These are phyloP conservation scores for Penicillium sp. DNA, from an alignment of 2,329 filamentous ascomycete genomes.

Conservation along the genomic window DNA sequence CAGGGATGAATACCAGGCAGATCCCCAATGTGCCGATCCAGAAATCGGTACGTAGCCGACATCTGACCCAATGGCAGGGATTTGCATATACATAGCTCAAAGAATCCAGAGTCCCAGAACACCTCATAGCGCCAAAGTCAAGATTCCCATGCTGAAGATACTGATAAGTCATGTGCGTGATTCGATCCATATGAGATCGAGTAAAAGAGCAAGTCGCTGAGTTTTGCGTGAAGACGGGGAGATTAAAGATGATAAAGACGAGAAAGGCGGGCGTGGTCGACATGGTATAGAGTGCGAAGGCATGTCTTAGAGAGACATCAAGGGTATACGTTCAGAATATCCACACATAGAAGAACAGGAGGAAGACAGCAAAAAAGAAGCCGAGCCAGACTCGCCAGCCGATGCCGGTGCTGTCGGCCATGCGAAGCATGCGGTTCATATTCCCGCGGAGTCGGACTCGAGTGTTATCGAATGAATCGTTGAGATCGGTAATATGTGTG, in stretches of 20 bases:
- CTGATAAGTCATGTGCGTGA: background rate
- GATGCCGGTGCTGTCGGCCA: slow-evolving; percentile 92
- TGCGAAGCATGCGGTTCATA: slow-evolving; percentile 94
- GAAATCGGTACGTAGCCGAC: background rate
- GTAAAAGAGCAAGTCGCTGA: background rate
- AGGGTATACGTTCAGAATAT: slow-evolving; percentile 58
- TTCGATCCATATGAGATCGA: background rate
- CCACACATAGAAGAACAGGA: slow-evolving; percentile 93
- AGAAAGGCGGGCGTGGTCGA: background rate
- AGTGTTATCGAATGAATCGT: slow-evolving; percentile 86
- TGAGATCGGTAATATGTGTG: slow-evolving; percentile 87
- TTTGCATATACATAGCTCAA: slow-evolving; percentile 1
- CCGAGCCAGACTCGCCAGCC: slow-evolving; percentile 91
- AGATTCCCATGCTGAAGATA: slow-evolving; percentile 1
- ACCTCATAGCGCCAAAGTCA: slow-evolving; percentile 5
- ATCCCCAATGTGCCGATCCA: background rate
- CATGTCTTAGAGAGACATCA: slow-evolving; percentile 1
- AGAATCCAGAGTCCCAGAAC: slow-evolving; percentile 2
- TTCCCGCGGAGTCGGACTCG: slow-evolving; percentile 78
- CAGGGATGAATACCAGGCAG: background rate
- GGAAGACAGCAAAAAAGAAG: slow-evolving; percentile 79
- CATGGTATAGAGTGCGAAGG: background rate
- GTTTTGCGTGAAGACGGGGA: background rate
- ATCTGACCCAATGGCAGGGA: background rate
- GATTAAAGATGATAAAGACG: slow-evolving; percentile 4